phyloP scores from a whole-genome alignment of 108 stramenopile species.

The Cyclotella choctawhatcheeana region DNA sequence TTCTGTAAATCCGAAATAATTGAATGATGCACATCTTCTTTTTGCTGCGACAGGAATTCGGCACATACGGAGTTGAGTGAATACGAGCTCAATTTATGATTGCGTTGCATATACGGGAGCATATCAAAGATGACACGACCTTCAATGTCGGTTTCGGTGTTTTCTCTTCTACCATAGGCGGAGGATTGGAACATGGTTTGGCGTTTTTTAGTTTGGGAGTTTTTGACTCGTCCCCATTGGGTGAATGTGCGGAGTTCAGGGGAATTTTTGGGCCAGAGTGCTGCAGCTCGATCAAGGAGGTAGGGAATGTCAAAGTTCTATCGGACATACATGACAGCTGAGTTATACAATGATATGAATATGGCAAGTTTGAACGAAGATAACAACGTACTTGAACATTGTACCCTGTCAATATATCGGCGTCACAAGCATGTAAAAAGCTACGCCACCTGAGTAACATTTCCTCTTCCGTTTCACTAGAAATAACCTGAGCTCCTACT shows the following conservation, averaged over 20 bases:
- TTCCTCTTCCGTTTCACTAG: constrained; percentile 91
- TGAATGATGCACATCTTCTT: constrained; percentile 99
- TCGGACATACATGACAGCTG: not conserved
- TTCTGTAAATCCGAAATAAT: constrained; percentile 98
- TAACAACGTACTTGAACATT: constrained; percentile 66
- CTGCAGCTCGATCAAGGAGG: constrained; percentile 93
- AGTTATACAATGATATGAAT: not conserved
- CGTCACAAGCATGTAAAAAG: constrained; percentile 92
- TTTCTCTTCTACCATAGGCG: constrained; percentile 94
- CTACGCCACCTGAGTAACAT: constrained; percentile 93
- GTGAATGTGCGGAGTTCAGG: constrained; percentile 61
- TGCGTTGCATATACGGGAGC: constrained; percentile 99
- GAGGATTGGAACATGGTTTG: constrained; percentile 97
- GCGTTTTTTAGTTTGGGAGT: constrained; percentile 85
- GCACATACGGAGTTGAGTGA: constrained; percentile 97
- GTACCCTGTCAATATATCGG: constrained; percentile 98
- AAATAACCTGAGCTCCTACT: constrained; percentile 97
- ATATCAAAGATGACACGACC: constrained; percentile 99
- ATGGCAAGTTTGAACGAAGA: not conserved
- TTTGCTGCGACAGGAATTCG: constrained; percentile 97
- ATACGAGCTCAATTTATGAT: constrained; percentile 98
- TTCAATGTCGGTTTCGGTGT: constrained; percentile 95
- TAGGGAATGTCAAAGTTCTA: constrained; percentile 99
- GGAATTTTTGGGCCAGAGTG: constrained; percentile 62
- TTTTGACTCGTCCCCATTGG: constrained; percentile 91